Base-by-base conservation (phyloP, 108 stramenopile genomes). In the Cyclostephanos tholiformis region DNA sequence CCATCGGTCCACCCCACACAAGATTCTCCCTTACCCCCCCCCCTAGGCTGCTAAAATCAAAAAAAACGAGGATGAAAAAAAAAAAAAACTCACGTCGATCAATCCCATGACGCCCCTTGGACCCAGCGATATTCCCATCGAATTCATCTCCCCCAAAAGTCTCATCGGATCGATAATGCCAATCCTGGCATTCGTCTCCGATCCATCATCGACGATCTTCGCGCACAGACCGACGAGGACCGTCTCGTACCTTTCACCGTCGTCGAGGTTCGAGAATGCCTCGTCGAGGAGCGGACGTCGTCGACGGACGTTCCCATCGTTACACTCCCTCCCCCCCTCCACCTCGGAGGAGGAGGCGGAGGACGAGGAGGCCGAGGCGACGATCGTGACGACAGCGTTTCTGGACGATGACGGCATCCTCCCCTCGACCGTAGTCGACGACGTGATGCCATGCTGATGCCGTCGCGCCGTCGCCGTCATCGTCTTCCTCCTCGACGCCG, bases 161-260 rank as follows among this genome's bases (percentile, higher is more conserved):
- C 78, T 66, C 14, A 92, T 75, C n/a, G 94, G 88, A 78, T 93
- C 92, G 14, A 88, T 29, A n/a, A 95, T 63, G 6, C 68, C 60
- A 25, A 65, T 63, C 23, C 65, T 65, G 8, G 82, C 59, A 17
- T 69, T 63, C 17, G 17, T 44, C 9, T 72, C 58, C 39, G 65
- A 53, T 6, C 83, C 84, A 43, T 87, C 75, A 43, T 92, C 89
- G 17, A 95, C 60, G 36, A 93, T 78, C 62, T 93, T 95, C 44
- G 88, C 88, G 74, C 95, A 95, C 10, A 95, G 76, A 48, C 95
- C 91, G 8, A 92, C 91, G 27, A 95, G 75, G 4, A 93, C 90
- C 22, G 91, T 90, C 50, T 95, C 95, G 80, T 95, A 95, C 67
- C 93, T 88, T 65, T 95, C 95, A 17, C 65, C 79, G 49, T 90